Evolutionary conservation across 345 rosid species (phyloP).

Genomic region (Brassica juncea): DNA sequence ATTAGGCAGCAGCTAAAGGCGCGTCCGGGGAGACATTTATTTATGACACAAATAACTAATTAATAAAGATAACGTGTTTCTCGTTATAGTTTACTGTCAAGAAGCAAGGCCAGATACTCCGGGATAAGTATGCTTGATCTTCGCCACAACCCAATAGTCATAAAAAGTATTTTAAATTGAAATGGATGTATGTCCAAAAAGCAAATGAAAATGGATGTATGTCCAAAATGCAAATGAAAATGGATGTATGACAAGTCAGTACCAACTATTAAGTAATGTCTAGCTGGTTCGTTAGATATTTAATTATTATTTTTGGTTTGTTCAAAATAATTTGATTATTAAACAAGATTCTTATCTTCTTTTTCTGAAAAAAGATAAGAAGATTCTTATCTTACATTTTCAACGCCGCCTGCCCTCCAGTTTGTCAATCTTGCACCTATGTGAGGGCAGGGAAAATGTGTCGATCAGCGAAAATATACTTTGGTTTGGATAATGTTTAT

Average conservation of each 20-base stretch:
- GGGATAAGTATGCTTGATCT: not conserved
- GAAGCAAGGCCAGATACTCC: not conserved
- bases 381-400: not conserved
- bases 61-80: not conserved
- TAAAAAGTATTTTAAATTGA: not conserved
- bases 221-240: too few species aligned
- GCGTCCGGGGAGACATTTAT: not conserved
- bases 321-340: not conserved
- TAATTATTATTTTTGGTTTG: not conserved
- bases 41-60: not conserved
- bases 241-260: not conserved
- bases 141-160: not conserved
- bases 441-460: not conserved
- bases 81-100: not conserved
- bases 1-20: not conserved
- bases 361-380: too few species aligned
- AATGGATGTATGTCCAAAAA: not conserved
- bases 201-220: too few species aligned
- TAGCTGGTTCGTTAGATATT: not conserved
- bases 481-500: not conserved
- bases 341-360: not conserved
- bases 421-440: not conserved
- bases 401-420: not conserved
- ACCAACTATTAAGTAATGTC: not conserved
- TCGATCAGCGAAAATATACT: not conserved